Evolutionary conservation across 768 basidiomycete genomes (phyloP).

Genomic region (Phlegmacium glaucopus): DNA sequence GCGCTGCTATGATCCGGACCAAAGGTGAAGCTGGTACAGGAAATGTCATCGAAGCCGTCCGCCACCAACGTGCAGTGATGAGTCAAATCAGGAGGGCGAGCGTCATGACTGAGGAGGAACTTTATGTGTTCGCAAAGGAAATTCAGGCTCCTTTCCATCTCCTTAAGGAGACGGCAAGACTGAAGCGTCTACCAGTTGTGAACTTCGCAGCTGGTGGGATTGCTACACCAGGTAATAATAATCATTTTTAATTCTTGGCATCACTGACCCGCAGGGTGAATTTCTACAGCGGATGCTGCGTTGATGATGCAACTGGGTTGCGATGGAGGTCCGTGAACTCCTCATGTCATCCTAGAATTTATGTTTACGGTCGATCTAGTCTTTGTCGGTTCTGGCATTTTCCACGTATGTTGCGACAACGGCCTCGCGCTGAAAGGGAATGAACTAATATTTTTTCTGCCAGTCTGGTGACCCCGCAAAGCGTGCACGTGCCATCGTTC

Average conservation of each 20-base stretch:
- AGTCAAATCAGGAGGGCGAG: constrained; percentile 82
- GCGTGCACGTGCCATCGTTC: constrained; percentile 92
- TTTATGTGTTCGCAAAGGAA: constrained; percentile 91
- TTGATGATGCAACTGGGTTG: constrained; percentile 99
- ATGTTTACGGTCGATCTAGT: constrained; percentile 44
- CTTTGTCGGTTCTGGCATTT: constrained; percentile 97
- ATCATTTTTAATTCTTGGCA: not conserved
- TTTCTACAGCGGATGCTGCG: constrained; percentile 79
- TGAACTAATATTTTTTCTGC: not conserved
- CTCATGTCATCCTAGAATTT: constrained; percentile 2
- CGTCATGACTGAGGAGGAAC: constrained; percentile 91
- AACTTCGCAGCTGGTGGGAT: constrained; percentile 96
- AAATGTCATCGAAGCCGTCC: constrained; percentile 91
- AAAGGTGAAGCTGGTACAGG: constrained; percentile 93
- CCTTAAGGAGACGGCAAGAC: constrained; percentile 90
- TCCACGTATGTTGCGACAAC: constrained; percentile 59
- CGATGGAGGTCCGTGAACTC: constrained; percentile 72
- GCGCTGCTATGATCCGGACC: constrained; percentile 97
- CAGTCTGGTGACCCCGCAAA: constrained; percentile 93
- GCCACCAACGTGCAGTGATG: constrained; percentile 83
- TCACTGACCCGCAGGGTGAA: not conserved
- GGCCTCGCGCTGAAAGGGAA: not conserved
- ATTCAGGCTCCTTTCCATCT: constrained; percentile 93
- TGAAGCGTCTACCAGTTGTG: constrained; percentile 92
- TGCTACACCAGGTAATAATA: constrained; percentile 74